Percentiles rank a stretch among this genome's conserved stretches.
Evolutionary conservation across 345 rosid species (phyloP).

Genomic region (Camelina hispida): DNA sequence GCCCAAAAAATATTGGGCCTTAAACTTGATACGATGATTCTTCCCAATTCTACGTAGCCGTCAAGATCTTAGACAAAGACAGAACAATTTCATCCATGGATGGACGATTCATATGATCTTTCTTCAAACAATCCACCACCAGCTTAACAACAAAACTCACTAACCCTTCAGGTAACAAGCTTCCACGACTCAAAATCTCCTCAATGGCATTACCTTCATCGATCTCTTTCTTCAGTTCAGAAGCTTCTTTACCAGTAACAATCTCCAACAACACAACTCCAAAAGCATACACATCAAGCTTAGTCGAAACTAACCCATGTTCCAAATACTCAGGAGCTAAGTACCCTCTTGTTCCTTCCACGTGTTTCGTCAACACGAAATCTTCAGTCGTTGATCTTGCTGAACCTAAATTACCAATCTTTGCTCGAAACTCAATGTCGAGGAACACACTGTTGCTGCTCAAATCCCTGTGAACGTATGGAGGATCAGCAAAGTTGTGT

Average conservation of each 20-base stretch:
- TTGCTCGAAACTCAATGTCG: constrained; percentile 80
- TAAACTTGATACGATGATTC: constrained; percentile 41
- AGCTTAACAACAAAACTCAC: constrained; percentile 48
- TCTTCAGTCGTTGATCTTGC: constrained; percentile 60
- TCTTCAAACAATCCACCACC: constrained; percentile 61
- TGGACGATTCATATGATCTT: constrained; percentile 68
- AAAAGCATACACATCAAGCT: constrained; percentile 83
- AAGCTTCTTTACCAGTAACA: constrained; percentile 66
- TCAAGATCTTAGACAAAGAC: constrained; percentile 58
- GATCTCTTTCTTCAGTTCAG: constrained; percentile 46
- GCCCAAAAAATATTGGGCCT: constrained; percentile 15
- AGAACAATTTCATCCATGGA: constrained; percentile 63
- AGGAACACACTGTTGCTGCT: constrained; percentile 73
- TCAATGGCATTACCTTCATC: constrained; percentile 34
- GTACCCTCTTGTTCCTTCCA: constrained; percentile 82
- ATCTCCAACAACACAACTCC: constrained; percentile 76
- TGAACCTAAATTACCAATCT: constrained; percentile 79
- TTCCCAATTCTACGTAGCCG: constrained; percentile 49
- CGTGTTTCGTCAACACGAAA: constrained; percentile 74
- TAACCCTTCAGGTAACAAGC: constrained; percentile 53
- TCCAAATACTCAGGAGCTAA: constrained; percentile 91
- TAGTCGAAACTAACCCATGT: constrained; percentile 71
- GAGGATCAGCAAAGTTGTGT: constrained; percentile 53
- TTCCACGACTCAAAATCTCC: constrained; percentile 54
- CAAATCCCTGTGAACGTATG: constrained; percentile 68